Conservation (phyloP, 805 yeast genomes). For the Lipomyces kockii region DNA sequence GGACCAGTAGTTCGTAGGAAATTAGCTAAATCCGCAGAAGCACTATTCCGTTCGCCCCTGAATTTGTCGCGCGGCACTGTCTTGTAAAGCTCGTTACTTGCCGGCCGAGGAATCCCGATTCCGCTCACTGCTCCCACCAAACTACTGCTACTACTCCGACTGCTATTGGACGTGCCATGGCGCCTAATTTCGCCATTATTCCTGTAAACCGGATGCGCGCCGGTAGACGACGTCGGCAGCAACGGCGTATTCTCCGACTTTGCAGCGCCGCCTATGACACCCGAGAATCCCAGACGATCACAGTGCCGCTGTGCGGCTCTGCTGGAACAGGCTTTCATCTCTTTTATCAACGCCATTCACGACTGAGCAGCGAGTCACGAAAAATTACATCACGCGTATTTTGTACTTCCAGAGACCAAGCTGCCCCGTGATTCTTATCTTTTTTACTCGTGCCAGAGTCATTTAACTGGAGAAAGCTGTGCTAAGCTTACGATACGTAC, state of each 20-base stretch:
- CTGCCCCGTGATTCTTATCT: background rate
- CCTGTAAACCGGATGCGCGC: background rate
- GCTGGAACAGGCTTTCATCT: too few species aligned
- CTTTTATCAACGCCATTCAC: background rate
- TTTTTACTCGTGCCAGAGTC: background rate
- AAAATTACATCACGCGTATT: background rate
- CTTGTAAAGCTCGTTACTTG: background rate
- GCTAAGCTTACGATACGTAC: background rate
- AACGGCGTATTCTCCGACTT: background rate
- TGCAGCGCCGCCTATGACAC: background rate
- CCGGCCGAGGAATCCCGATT: conserved; percentile 1
- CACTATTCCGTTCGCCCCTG: background rate
- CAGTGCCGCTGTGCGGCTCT: too few species aligned
- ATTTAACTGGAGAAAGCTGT: background rate
- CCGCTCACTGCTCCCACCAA: conserved; percentile 6
- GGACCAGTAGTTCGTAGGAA: conserved; percentile 4
- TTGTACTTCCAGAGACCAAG: background rate
- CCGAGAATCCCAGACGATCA: conserved; percentile 19
- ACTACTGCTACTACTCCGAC: background rate
- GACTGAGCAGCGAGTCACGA: background rate
- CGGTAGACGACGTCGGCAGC: background rate
- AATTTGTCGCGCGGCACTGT: background rate
- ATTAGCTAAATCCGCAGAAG: background rate
- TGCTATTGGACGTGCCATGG: background rate
- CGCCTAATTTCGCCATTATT: background rate